Conservation (phyloP, 2,329 filamentous ascomycete genomes). For the Alternaria ethzedia region DNA sequence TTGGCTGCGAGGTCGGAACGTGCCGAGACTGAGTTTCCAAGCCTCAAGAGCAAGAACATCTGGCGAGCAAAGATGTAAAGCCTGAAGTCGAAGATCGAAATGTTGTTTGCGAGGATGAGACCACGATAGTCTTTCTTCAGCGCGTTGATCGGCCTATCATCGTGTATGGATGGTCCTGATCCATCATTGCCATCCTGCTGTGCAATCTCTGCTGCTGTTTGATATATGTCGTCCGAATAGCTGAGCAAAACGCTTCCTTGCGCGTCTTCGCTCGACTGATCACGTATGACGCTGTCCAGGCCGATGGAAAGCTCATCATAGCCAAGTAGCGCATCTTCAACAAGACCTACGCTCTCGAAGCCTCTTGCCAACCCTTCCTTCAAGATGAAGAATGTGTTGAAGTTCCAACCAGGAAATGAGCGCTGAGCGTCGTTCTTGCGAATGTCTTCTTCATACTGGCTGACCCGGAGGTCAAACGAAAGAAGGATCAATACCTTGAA, state of each 20-base stretch:
- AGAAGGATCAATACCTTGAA: constrained; percentile 85
- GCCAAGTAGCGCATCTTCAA: constrained; percentile 91
- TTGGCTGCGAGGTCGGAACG: constrained; percentile 50
- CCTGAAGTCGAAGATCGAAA: constrained; percentile 94
- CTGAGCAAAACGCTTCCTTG: constrained; percentile 75
- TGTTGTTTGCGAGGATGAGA: constrained; percentile 90
- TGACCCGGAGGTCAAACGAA: constrained; percentile 89
- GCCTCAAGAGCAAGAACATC: constrained; percentile 77
- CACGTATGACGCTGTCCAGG: constrained; percentile 79
- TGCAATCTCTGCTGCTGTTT: constrained; percentile 44
- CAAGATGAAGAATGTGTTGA: constrained; percentile 97
- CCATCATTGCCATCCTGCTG: constrained; percentile 23
- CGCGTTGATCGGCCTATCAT: constrained; percentile 47
- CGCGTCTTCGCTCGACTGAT: constrained; percentile 68
- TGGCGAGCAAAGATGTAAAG: constrained; percentile 94
- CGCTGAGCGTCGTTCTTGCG: constrained; percentile 90
- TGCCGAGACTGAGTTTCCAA: constrained; percentile 69
- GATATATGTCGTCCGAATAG: constrained; percentile 76
- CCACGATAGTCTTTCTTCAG: constrained; percentile 81
- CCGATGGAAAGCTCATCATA: constrained; percentile 94
- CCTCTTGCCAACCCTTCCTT: constrained; percentile 94
- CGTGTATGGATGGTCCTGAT: constrained; percentile 28
- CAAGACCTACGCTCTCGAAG: constrained; percentile 93
- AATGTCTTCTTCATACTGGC: constrained; percentile 96
- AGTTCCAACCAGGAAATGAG: constrained; percentile 93